phyloP scores from a whole-genome alignment of 75 land plant species.

The Adiantum capillusveneris region DNA sequence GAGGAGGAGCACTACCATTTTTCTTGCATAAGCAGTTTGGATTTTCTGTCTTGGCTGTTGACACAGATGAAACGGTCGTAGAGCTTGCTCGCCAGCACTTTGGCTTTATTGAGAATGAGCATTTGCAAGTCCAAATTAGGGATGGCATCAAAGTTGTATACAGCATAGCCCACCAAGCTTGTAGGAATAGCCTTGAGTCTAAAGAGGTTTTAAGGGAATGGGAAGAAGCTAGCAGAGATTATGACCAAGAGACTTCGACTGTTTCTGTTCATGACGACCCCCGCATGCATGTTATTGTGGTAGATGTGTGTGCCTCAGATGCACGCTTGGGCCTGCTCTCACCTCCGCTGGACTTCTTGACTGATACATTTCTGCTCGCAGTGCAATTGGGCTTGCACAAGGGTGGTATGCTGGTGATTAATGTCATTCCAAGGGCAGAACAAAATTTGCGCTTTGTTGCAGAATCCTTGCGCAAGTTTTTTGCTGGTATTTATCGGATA shows the following conservation, averaged over 20 bases:
- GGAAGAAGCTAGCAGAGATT: not conserved
- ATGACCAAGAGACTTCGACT: not conserved
- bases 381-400: conserved; percentile 32
- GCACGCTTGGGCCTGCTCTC: conserved; percentile 37
- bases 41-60: conserved; percentile 61
- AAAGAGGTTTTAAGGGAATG: not conserved
- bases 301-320: conserved; percentile 73
- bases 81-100: conserved; percentile 53
- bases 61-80: conserved; percentile 55
- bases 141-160: conserved; percentile 51
- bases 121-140: conserved; percentile 30
- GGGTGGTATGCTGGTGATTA: conserved; percentile 54
- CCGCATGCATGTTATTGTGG: conserved; percentile 55
- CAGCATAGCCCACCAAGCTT: conserved; percentile 13
- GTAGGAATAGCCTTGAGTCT: not conserved
- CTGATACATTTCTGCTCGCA: conserved; percentile 33
- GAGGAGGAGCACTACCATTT: conserved; percentile 76
- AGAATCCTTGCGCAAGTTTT: conserved; percentile 29
- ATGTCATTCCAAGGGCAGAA: conserved; percentile 44
- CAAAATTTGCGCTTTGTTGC: conserved; percentile 21
- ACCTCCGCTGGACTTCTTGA: conserved; percentile 60
- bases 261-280: not conserved
- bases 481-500: conserved; percentile 61
- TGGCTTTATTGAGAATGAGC: conserved; percentile 43
- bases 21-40: conserved; percentile 40